Evolutionary conservation across 2,329 filamentous ascomycete genomes (phyloP).

Genomic region (Cytospora schulzeri): DNA sequence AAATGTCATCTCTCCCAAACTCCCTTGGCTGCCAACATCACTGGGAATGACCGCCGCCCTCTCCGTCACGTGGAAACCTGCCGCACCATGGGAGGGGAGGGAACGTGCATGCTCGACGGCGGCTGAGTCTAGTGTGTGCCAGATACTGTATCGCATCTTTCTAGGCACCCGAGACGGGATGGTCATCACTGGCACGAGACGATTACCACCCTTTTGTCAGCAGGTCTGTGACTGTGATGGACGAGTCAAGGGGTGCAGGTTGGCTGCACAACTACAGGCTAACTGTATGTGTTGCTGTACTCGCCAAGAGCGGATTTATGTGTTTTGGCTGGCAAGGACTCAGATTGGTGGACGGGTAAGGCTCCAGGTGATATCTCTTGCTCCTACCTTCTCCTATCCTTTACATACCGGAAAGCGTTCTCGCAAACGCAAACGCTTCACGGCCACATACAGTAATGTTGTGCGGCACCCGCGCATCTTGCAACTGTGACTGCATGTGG

Average conservation of each 20-base stretch:
- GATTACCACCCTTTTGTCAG: slow-evolving; percentile 4
- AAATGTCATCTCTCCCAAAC: slow-evolving; percentile 18
- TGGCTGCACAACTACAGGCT: slow-evolving; percentile 21
- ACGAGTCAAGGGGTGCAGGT: slow-evolving; percentile 22
- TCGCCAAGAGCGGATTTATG: not conserved
- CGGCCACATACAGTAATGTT: slow-evolving; percentile 1
- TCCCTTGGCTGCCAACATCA: slow-evolving; percentile 12
- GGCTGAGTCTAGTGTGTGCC: slow-evolving; percentile 14
- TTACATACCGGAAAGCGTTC: not conserved
- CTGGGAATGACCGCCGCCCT: slow-evolving; percentile 2
- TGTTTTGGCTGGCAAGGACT: no score
- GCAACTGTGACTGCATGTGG: not conserved
- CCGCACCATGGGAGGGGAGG: not conserved
- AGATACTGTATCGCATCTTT: slow-evolving; percentile 3
- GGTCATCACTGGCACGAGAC: slow-evolving; percentile 18
- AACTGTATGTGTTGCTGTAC: not conserved
- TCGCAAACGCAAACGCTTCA: not conserved
- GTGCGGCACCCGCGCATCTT: no score
- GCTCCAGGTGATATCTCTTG: not conserved
- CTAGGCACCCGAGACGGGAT: slow-evolving; percentile 21
- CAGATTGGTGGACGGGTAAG: not conserved
- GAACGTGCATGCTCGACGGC: slow-evolving; percentile 3
- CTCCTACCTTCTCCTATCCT: not conserved
- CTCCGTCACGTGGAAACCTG: slow-evolving; percentile 15
- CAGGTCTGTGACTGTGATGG: slow-evolving; percentile 20